phyloP scores from a whole-genome alignment of 2,329 filamentous ascomycete species.

The Botryotinia globosa region DNA sequence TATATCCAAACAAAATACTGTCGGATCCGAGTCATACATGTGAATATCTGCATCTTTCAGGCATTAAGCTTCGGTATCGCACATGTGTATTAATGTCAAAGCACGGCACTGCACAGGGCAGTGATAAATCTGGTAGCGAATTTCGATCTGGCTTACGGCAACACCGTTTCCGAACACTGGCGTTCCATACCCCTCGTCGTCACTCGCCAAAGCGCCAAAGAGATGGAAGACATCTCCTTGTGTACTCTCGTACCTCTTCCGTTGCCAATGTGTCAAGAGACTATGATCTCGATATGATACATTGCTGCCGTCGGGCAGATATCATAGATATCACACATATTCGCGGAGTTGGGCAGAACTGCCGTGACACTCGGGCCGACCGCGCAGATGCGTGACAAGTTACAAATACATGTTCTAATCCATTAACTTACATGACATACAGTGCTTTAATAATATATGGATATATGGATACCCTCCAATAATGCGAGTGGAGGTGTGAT shows the following conservation, averaged over 20 bases:
- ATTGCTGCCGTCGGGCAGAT: constrained; percentile 7
- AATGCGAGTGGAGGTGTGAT: constrained; percentile 1
- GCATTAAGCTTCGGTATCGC: neutral
- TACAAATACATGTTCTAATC: constrained; percentile 2
- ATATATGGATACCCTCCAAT: neutral
- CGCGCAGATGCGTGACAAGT: constrained; percentile 8
- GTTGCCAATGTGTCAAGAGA: constrained; percentile 7
- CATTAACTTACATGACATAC: neutral
- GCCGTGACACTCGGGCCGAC: constrained; percentile 19
- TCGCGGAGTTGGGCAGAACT: constrained; percentile 13
- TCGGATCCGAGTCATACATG: constrained; percentile 7
- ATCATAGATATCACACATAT: neutral
- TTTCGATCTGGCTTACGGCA: constrained; percentile 2
- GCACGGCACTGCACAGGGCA: neutral
- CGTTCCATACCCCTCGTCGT: constrained; percentile 6
- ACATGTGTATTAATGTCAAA: neutral
- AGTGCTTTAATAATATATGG: constrained; percentile 1
- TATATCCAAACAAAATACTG: constrained; percentile 7
- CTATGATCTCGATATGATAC: neutral
- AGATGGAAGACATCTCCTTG: neutral
- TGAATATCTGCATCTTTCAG: neutral
- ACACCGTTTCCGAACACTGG: constrained; percentile 9
- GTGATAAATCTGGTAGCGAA: constrained; percentile 13
- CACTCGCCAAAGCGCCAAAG: constrained; percentile 2
- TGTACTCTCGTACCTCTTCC: neutral